phyloP scores from a whole-genome alignment of 257 asterid species.

The Misopates orontium region DNA sequence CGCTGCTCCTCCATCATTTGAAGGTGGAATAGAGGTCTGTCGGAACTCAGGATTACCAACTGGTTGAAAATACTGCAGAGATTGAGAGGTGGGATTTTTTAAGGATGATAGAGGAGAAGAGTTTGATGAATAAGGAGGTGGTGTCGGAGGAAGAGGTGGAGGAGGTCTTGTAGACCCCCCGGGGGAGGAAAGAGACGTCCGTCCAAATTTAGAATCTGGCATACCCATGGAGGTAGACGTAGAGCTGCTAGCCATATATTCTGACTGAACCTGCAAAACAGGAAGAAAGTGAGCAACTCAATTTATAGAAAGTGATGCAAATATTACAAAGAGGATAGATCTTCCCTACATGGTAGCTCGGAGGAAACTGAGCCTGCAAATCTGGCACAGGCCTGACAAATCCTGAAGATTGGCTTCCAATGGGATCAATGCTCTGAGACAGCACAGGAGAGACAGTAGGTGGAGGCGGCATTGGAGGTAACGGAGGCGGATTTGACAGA shows the following conservation, averaged over 20 bases:
- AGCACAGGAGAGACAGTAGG: conserved; percentile 43
- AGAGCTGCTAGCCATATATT: conserved; percentile 45
- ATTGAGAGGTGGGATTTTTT: conserved; percentile 50
- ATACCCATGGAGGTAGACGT: conserved; percentile 34
- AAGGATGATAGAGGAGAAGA: conserved; percentile 42
- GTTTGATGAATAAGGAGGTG: conserved; percentile 68
- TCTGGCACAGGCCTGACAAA: conserved; percentile 46
- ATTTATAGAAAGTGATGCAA: conserved; percentile 15
- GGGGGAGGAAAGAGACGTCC: conserved; percentile 62
- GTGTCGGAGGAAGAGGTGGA: conserved; percentile 89
- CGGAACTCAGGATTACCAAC: conserved; percentile 53
- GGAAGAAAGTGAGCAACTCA: conserved; percentile 22
- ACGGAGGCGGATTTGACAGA: conserved; percentile 64
- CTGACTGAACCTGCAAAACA: conserved; percentile 66
- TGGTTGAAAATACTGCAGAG: conserved; percentile 53
- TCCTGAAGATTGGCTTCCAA: conserved; percentile 47
- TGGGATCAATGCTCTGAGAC: conserved; percentile 54
- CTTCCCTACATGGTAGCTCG: conserved; percentile 53
- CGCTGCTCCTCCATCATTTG: conserved; percentile 39
- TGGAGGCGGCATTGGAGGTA: conserved; percentile 70
- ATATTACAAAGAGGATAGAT: not conserved
- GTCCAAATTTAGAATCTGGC: conserved; percentile 52
- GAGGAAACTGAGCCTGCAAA: conserved; percentile 48
- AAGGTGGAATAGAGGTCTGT: conserved; percentile 40
- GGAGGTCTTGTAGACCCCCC: conserved; percentile 59